Evolutionary conservation across 495 filamentous ascomycete genomes (phyloP).

Genomic region (Astrocystis sublimbata): DNA sequence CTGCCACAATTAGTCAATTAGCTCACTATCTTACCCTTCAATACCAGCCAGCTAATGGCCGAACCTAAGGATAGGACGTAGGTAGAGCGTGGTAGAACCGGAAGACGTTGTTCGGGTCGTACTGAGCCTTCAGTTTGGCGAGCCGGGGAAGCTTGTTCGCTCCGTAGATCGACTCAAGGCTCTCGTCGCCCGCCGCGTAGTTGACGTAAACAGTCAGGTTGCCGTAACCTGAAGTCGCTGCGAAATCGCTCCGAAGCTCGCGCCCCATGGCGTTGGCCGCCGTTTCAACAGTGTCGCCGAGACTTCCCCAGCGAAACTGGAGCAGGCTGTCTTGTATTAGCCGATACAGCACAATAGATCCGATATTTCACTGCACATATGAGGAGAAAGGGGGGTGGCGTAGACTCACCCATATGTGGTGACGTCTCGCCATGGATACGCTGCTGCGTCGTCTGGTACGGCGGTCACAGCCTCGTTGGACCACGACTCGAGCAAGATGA

Average conservation of each 20-base stretch:
- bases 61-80: background rate
- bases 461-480: background rate
- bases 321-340: too few relatives aligned
- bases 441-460: background rate
- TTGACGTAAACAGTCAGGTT: slow-evolving; percentile 34
- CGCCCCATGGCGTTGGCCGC: background rate
- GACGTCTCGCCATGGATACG: background rate
- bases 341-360: too few relatives aligned
- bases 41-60: too few relatives aligned
- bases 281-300: background rate
- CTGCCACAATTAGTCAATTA: background rate
- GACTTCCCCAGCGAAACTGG: too few relatives aligned
- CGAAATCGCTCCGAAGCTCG: slow-evolving; percentile 20
- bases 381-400: background rate
- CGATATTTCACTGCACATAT: too few relatives aligned
- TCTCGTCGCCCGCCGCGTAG: slow-evolving; percentile 44
- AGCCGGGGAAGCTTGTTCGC: slow-evolving; percentile 31
- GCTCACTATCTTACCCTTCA: background rate
- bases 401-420: background rate
- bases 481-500: background rate
- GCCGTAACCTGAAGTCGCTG: slow-evolving; percentile 27
- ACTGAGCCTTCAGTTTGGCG: slow-evolving; percentile 30
- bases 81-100: slow-evolving; percentile 21
- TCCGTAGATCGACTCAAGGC: slow-evolving; percentile 25
- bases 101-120: slow-evolving; percentile 34